Conservation (phyloP, 106 monocot species). For the Dioscorea zingiberensis region DNA sequence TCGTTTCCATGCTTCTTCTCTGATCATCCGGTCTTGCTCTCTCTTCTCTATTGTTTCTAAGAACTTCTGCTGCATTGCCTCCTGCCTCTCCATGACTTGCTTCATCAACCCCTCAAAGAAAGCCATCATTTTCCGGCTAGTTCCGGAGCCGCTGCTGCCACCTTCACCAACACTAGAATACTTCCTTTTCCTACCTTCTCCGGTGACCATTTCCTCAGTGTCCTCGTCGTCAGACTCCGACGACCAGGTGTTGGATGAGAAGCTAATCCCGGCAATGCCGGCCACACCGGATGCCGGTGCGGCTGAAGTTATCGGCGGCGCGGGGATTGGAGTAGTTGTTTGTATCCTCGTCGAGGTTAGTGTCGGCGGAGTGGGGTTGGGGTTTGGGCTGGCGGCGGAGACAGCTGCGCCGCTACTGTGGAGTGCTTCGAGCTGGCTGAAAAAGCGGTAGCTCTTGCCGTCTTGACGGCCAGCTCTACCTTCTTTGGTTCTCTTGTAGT, state of each 20-base stretch:
- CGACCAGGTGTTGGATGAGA: constrained; percentile 54
- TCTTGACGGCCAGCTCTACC: constrained; percentile 77
- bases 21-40: constrained; percentile 72
- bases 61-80: constrained; percentile 74
- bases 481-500: constrained; percentile 88
- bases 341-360: no score
- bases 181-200: constrained; percentile 21
- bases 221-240: constrained; percentile 45
- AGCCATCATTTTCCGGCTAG: constrained; percentile 47
- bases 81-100: constrained; percentile 78
- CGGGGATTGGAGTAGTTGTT: no score
- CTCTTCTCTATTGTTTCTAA: constrained; percentile 74
- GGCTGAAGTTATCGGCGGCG: no score
- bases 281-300: not conserved
- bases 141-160: not conserved
- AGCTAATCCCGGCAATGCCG: constrained; percentile 19
- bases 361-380: no score
- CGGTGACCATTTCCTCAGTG: constrained; percentile 17
- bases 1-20: constrained; percentile 81
- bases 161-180: not conserved
- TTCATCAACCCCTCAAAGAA: constrained; percentile 71
- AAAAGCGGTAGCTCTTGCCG: constrained; percentile 86
- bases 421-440: constrained; percentile 75
- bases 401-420: constrained; percentile 14
- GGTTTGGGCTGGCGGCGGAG: not conserved